Conservation (phyloP, 352 stramenopile genomes). For the Phytopythium vexans region DNA sequence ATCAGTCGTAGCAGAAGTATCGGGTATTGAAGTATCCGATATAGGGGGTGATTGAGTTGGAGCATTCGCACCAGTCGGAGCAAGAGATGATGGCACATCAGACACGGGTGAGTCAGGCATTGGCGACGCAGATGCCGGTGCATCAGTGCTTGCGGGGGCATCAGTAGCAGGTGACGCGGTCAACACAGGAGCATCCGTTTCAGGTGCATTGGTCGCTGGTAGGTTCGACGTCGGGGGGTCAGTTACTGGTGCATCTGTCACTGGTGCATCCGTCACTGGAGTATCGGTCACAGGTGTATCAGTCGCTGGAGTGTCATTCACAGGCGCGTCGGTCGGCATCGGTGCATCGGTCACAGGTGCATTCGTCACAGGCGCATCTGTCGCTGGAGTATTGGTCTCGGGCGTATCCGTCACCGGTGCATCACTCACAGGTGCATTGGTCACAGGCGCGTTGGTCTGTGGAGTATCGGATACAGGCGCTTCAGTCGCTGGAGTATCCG, state of each 20-base stretch:
- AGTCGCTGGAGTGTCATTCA: conserved; percentile 4
- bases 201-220: not conserved
- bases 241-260: conserved; percentile 4
- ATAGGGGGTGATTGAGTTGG: no score
- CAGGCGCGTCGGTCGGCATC: conserved; percentile 2
- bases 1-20: no score
- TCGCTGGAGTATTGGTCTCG: not conserved
- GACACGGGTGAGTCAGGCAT: not conserved
- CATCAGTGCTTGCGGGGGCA: not conserved
- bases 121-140: not conserved
- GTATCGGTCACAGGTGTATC: not conserved
- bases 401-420: not conserved
- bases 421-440: not conserved
- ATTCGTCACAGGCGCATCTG: not conserved
- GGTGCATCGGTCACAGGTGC: conserved; percentile 6
- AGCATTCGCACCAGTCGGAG: no score
- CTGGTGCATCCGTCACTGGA: conserved; percentile 2
- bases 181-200: not conserved
- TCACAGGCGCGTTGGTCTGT: not conserved
- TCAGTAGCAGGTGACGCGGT: not conserved
- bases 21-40: no score
- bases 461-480: not conserved
- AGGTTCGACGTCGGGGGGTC: not conserved
- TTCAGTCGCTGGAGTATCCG: not conserved
- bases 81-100: no score